A percentile compares a stretch with the other conserved stretches of the same genome.
Conservation (phyloP, 257 asterid species). For the Penstemon eatonii region DNA sequence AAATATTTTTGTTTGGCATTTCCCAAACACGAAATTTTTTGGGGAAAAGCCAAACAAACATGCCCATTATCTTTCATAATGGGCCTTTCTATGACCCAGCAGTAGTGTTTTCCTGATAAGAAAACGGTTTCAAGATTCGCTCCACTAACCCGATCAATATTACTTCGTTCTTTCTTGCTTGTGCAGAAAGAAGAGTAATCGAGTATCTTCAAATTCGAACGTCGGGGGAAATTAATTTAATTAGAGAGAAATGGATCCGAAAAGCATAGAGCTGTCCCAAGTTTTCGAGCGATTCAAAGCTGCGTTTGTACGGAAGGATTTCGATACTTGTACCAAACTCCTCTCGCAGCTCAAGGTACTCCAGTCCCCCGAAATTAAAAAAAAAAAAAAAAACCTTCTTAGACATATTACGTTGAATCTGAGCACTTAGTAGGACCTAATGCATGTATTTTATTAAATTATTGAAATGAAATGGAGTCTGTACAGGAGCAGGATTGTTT, state of each 20-base stretch:
- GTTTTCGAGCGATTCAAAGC: conserved; percentile 77
- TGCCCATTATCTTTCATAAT: too few species aligned
- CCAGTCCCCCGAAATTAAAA: neutral
- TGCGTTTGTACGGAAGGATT: conserved; percentile 66
- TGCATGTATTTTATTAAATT: too few species aligned
- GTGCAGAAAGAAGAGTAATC: conserved; percentile 19
- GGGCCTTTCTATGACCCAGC: too few species aligned
- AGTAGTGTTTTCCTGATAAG: too few species aligned
- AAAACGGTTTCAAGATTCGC: conserved; percentile 6
- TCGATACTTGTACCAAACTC: conserved; percentile 52
- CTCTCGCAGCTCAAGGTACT: conserved; percentile 85
- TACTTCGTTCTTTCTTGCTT: conserved; percentile 19
- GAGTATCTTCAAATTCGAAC: neutral
- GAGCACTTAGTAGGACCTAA: too few species aligned
- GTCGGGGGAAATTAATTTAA: neutral
- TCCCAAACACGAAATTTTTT: too few species aligned
- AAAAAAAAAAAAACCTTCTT: too few species aligned
- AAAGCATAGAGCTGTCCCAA: conserved; percentile 61
- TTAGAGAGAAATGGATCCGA: conserved; percentile 62
- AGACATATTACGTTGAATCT: too few species aligned
- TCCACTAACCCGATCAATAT: conserved; percentile 12
- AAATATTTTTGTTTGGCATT: too few species aligned
- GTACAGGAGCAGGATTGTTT: too few species aligned
- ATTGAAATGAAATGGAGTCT: too few species aligned
- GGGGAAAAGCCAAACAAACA: too few species aligned